phyloP scores from a whole-genome alignment of 2,329 filamentous ascomycete species.

The Pestalotiopsis fici region DNA sequence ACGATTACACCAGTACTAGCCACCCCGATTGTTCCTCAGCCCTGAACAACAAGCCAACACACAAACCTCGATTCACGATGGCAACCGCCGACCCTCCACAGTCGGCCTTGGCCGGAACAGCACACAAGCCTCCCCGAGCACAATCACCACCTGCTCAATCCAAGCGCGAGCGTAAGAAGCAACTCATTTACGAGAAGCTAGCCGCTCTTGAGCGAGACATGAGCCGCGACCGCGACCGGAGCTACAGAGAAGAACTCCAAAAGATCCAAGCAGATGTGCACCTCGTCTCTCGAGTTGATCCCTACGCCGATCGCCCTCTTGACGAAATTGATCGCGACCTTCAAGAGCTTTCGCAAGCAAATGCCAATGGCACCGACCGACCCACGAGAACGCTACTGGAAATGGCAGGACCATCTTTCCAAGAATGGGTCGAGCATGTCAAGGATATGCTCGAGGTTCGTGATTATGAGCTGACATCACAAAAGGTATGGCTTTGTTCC shows the following conservation, averaged over 20 bases:
- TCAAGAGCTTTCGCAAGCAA: constrained; percentile 33
- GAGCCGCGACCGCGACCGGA: constrained; percentile 75
- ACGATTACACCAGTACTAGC: neutral
- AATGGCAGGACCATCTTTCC: constrained; percentile 82
- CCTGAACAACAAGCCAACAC: neutral
- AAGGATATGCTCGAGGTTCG: constrained; percentile 87
- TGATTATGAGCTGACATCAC: constrained; percentile 78
- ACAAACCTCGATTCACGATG: neutral
- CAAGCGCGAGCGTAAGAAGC: constrained; percentile 89
- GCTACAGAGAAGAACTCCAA: constrained; percentile 87
- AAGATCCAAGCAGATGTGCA: constrained; percentile 69
- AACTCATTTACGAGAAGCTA: constrained; percentile 78
- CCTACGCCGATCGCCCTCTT: constrained; percentile 60
- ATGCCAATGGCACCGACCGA: constrained; percentile 34
- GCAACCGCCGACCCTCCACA: constrained; percentile 7
- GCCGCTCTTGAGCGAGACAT: constrained; percentile 76
- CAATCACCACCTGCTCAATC: constrained; percentile 45
- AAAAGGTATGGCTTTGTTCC: constrained; percentile 64
- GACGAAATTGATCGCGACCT: constrained; percentile 46
- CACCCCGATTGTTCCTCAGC: neutral
- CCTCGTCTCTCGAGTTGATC: constrained; percentile 65
- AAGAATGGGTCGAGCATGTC: constrained; percentile 81
- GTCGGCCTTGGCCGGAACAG: constrained; percentile 3
- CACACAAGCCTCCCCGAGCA: neutral
- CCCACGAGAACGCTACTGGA: constrained; percentile 61